These are phyloP conservation scores for Aphanocladium album DNA, from an alignment of 2,329 filamentous ascomycete species.

Conservation along the genomic window DNA sequence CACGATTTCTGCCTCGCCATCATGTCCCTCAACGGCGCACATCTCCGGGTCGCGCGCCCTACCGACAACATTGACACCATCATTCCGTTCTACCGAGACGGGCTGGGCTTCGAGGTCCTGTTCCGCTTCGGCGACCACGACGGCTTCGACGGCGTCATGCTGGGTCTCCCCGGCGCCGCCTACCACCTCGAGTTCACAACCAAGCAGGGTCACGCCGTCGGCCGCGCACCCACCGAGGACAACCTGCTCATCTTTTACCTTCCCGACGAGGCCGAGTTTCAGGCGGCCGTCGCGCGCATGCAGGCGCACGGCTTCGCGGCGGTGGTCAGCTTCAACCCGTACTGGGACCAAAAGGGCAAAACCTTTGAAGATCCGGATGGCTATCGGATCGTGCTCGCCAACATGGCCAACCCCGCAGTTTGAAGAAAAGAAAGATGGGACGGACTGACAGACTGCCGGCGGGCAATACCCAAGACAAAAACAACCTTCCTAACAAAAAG, in stretches of 20 bases:
- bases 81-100: conserved; percentile 37
- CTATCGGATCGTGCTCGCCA: conserved; percentile 38
- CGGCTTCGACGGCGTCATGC: conserved; percentile 37
- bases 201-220: conserved; percentile 28
- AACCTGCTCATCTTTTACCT: conserved; percentile 42
- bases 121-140: conserved; percentile 31
- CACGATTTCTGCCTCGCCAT: not conserved
- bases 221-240: conserved; percentile 35
- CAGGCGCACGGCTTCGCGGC: conserved; percentile 27
- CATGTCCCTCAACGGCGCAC: conserved; percentile 17
- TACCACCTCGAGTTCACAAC: conserved; percentile 42
- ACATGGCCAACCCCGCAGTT: conserved; percentile 18
- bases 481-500: too few species aligned
- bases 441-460: too few species aligned
- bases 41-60: conserved; percentile 38
- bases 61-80: conserved; percentile 33
- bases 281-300: conserved; percentile 29
- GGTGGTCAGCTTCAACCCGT: conserved; percentile 37
- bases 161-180: conserved; percentile 30
- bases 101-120: conserved; percentile 34
- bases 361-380: conserved; percentile 42
- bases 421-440: not conserved
- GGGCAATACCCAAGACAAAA: too few species aligned
- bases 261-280: conserved; percentile 25
- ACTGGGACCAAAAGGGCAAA: conserved; percentile 39